phyloP scores from a whole-genome alignment of 805 yeast species.

The Candida fluviatilis region DNA sequence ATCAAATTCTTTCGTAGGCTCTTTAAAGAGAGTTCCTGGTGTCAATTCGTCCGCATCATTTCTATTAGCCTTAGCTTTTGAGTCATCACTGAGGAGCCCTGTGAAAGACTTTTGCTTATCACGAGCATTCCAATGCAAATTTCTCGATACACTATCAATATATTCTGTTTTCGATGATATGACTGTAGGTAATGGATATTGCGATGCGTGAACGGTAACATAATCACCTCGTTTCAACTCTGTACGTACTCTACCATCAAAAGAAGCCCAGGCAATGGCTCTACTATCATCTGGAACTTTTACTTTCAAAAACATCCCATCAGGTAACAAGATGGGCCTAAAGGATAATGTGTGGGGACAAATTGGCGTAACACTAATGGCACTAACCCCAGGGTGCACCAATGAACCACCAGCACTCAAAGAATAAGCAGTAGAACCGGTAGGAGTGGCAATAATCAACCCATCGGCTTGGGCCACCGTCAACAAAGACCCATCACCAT shows the following conservation, averaged over 20 bases:
- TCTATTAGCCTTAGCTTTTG: background rate
- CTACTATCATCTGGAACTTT: slow-evolving; percentile 77
- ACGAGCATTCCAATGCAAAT: slow-evolving; percentile 90
- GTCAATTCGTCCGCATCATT: slow-evolving; percentile 3
- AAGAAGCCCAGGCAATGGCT: slow-evolving; percentile 94
- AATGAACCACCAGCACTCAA: slow-evolving; percentile 93
- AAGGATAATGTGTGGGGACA: slow-evolving; percentile 95
- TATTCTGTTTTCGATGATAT: slow-evolving; percentile 69
- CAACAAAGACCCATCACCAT: slow-evolving; percentile 78
- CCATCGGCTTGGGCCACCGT: slow-evolving; percentile 96
- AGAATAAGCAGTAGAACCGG: slow-evolving; percentile 95
- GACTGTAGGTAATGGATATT: slow-evolving; percentile 93
- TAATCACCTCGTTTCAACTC: slow-evolving; percentile 82
- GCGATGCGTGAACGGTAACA: slow-evolving; percentile 78
- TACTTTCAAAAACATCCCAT: slow-evolving; percentile 80
- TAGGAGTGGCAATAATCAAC: slow-evolving; percentile 86
- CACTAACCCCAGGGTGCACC: slow-evolving; percentile 91
- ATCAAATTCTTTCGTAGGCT: slow-evolving; percentile 18
- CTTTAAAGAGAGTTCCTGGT: background rate
- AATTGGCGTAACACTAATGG: slow-evolving; percentile 89
- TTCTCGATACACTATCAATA: slow-evolving; percentile 78
- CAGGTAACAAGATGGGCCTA: slow-evolving; percentile 89
- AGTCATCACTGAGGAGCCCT: slow-evolving; percentile 5
- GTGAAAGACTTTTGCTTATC: slow-evolving; percentile 79
- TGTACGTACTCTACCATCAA: slow-evolving; percentile 87